Percentiles rank a stretch among this genome's conserved stretches.
phyloP scores from a whole-genome alignment of 768 basidiomycete genomes.

The Mycena polygramma region DNA sequence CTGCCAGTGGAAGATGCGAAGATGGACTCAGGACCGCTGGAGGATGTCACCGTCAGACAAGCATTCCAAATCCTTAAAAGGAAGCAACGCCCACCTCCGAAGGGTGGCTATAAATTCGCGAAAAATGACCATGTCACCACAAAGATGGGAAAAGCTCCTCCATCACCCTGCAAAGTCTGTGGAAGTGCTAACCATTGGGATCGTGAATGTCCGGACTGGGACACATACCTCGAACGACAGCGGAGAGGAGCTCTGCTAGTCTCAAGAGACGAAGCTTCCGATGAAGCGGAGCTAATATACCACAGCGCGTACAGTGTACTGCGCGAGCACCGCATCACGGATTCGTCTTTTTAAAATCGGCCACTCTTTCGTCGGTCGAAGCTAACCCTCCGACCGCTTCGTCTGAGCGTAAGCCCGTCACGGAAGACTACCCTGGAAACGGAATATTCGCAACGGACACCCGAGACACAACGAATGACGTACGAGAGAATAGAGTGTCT shows the following conservation, averaged over 20 bases:
- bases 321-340: not conserved
- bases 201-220: not conserved
- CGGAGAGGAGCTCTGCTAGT: not conserved
- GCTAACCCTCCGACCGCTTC: no score
- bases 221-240: not conserved
- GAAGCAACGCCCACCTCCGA: not conserved
- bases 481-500: not conserved
- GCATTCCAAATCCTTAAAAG: not conserved
- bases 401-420: no score
- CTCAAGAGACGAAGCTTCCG: not conserved
- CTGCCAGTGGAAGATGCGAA: no score
- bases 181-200: slow-evolving; percentile 1
- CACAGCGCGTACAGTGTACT: not conserved
- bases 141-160: not conserved
- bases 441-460: not conserved
- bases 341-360: not conserved
- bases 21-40: no score
- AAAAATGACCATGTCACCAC: not conserved
- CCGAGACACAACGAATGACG: not conserved
- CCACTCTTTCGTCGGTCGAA: not conserved
- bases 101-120: not conserved
- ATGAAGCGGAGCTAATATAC: not conserved
- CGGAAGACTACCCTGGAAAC: not conserved
- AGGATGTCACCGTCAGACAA: not conserved
- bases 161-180: not conserved